Conservation (phyloP, 805 yeast species). For the Myxozyma monticola region DNA sequence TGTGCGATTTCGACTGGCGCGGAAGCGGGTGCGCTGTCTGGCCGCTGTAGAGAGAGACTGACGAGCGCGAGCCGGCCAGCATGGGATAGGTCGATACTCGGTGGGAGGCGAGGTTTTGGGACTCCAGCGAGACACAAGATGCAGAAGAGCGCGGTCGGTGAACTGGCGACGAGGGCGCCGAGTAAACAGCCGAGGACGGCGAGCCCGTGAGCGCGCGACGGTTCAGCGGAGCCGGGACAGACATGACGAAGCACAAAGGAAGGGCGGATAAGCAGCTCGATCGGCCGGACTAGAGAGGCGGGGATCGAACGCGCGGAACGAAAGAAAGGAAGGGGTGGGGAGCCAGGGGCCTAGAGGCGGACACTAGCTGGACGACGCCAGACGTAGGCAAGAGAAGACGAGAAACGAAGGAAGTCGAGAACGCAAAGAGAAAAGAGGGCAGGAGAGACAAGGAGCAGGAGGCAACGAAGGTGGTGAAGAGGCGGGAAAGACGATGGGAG, state of each 20-base stretch:
- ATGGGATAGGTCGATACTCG: neutral
- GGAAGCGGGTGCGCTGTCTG: neutral
- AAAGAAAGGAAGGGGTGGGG: too few relatives aligned
- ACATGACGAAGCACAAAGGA: neutral
- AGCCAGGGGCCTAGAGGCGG: too few relatives aligned
- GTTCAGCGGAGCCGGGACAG: conserved; percentile 3
- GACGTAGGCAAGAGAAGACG: neutral
- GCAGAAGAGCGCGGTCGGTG: conserved; percentile 14
- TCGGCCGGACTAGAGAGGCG: neutral
- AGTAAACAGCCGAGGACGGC: conserved; percentile 2
- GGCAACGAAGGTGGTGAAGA: neutral
- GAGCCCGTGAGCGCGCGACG: neutral
- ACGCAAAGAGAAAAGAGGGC: neutral
- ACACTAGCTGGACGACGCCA: neutral
- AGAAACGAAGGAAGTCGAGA: neutral
- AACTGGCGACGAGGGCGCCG: conserved; percentile 11
- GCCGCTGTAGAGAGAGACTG: conserved; percentile 2
- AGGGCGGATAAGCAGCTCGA: too few relatives aligned
- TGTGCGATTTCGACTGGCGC: conserved; percentile 3
- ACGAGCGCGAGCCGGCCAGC: conserved; percentile 15
- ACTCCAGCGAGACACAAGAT: conserved; percentile 5
- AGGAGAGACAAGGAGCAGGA: neutral
- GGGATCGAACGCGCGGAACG: too few relatives aligned
- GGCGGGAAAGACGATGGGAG: too few relatives aligned
- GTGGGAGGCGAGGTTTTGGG: neutral